A percentile compares a stretch with the other conserved stretches of the same genome.
These are phyloP conservation scores for Hygrocybe coccinea DNA, from an alignment of 768 basidiomycete species.

Conservation along the genomic window DNA sequence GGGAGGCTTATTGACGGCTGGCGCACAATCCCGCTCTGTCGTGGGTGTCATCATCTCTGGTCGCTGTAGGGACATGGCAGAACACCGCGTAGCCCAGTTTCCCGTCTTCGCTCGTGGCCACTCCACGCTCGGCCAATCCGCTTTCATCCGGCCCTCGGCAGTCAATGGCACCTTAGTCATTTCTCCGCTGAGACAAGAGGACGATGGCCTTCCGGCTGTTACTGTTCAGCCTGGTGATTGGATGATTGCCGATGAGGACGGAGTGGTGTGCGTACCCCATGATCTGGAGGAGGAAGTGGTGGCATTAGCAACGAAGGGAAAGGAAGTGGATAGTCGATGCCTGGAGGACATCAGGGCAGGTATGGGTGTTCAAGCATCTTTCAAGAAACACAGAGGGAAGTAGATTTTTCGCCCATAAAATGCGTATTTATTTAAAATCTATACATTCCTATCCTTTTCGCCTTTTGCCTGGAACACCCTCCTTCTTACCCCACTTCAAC, in stretches of 20 bases:
- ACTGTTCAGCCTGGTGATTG: constrained; percentile 70
- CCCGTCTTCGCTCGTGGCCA: constrained; percentile 79
- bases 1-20: constrained; percentile 90
- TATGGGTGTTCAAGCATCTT: constrained; percentile 69
- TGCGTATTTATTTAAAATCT: neutral
- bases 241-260: constrained; percentile 84
- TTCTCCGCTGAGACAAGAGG: constrained; percentile 33
- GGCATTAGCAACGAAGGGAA: constrained; percentile 51
- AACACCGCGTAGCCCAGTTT: constrained; percentile 65
- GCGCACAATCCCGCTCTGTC: constrained; percentile 66
- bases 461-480: neutral
- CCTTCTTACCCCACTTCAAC: neutral
- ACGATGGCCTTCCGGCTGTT: constrained; percentile 47
- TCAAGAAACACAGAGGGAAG: constrained; percentile 66
- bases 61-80: constrained; percentile 77
- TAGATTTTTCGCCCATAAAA: constrained; percentile 7
- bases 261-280: constrained; percentile 76
- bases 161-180: constrained; percentile 64
- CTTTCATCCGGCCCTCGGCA: constrained; percentile 76
- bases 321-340: constrained; percentile 64
- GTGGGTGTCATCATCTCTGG: constrained; percentile 79
- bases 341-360: constrained; percentile 73
- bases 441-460: neutral
- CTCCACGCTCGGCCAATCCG: constrained; percentile 81
- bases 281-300: constrained; percentile 51